phyloP scores from a whole-genome alignment of 305 asterid species.

The Petunia hybrid region DNA sequence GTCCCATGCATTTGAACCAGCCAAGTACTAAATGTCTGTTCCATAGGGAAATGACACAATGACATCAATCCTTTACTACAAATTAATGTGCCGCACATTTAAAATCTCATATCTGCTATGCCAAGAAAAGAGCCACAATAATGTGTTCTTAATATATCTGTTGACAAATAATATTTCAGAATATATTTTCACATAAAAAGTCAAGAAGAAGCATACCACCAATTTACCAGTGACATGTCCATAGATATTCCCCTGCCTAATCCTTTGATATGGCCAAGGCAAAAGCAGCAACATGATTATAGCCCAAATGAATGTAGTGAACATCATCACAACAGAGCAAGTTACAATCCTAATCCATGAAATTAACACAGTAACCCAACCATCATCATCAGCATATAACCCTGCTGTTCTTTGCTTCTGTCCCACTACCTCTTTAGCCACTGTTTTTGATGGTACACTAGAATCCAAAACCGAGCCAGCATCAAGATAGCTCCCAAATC shows the following conservation, averaged over 20 bases:
- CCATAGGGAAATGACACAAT: background rate
- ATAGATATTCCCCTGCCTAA: constrained; percentile 55
- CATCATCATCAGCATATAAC: constrained; percentile 38
- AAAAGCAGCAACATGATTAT: constrained; percentile 53
- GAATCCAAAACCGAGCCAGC: constrained; percentile 31
- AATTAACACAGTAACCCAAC: constrained; percentile 39
- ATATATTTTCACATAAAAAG: no score
- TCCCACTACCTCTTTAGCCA: constrained; percentile 26
- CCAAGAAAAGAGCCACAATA: no score
- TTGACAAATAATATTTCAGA: no score
- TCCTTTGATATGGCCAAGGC: constrained; percentile 60
- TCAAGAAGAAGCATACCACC: constrained; percentile 19
- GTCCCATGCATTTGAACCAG: no score
- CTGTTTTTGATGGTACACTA: constrained; percentile 19
- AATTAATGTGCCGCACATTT: no score
- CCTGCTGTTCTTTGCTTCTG: constrained; percentile 29
- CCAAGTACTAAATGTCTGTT: background rate
- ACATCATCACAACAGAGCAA: constrained; percentile 48
- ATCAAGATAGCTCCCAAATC: constrained; percentile 42
- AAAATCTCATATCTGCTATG: no score
- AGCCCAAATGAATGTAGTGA: constrained; percentile 55
- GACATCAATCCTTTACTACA: no score
- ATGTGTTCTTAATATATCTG: no score
- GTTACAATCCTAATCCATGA: constrained; percentile 54
- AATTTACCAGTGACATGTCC: constrained; percentile 57